Evolutionary conservation across 768 basidiomycete species (phyloP), one percentile per base, ranked within the genome.

Genomic region (Paxillus rubicundulus): DNA sequence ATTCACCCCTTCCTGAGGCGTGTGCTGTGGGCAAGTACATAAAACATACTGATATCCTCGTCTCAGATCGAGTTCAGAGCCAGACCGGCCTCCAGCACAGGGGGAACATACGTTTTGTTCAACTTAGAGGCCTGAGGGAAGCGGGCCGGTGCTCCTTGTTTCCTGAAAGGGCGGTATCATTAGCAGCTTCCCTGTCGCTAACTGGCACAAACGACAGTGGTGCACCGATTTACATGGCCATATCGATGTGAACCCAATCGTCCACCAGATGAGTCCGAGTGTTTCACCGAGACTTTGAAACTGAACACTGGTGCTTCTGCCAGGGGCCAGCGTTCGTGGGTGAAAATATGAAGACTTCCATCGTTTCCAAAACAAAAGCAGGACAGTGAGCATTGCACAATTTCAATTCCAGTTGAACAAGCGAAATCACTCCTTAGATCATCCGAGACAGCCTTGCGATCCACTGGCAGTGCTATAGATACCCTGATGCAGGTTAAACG

Each of bases 261-360:
- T n/a, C 13, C 1, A 12, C 21, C 20, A 30, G 9, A 16, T 42
- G n/a, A n/a, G 30, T 51, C 33, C 18, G 49, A 28, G 17, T 54
- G 50, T 50, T 21, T 47, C 39, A 46, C 38, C 13, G 53, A 41
- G 32, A 47, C 58, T 3, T 60, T 65, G 32, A 52, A 17, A 32
- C 58, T 69, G 27, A 70, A 69, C 47, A 67, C 55, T 17, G 69
- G 67, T 14, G 45, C 44, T 8, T n/a, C 16, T 9, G 60, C 24
- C 24, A 24, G 24, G 21, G 21, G 3, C 24, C 2, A 24, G 24
- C 24, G 5, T 5, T 24, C 24, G 3, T 24, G 24, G 24, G 24
- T 24, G 24, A 24, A 24, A 6, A 5, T 24, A 5, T 24, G 24
- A 24, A 24, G 24, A 24, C 24, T 24, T 2, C 24, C 6, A 24